Evolutionary conservation across 305 asterid genomes (phyloP), one percentile per base, ranked within the genome.

Genomic region (Withania somnifera): DNA sequence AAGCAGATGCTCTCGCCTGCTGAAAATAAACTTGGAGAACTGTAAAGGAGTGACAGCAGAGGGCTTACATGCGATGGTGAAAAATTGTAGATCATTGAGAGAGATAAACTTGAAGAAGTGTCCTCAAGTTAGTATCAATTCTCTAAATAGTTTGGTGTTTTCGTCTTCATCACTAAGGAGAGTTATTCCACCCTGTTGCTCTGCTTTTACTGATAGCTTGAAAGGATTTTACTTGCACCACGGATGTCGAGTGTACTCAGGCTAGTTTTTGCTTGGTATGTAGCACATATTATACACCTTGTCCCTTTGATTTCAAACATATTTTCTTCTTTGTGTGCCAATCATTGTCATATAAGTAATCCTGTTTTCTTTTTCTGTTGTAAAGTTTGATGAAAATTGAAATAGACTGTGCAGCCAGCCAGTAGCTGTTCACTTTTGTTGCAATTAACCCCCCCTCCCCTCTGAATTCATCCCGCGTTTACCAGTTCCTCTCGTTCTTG

Each of bases 191-290:
- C 84, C 84, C 40, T 20, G 60, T 36, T 28, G 24, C 30, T 22
- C 66, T 73, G 53, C 67, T 17, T 32, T 80, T 57, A 57, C 66
- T 51, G 78, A 84, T 28, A 34, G 54, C 28, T 56, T 69, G 86
- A 84, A 7, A 67, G 69, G 36, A 54, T 28, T 84, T 63, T 73
- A 52, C 77, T 63, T 84, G 79, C 82, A 60, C 64, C 86, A 84
- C 42, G 86, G 86, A 47, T 56, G 77, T 69, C 53, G 56, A 32
- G 68, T 69, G 47, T 75, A 34, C 47, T 81, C 42, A 14, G 51
- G 71, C 19, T 69, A 67, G 69, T 5, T 40, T n/a, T 42, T 64
- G 11, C 13, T 60, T 36, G 82, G 54, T 36, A 36, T 32, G 4
- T 63, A 51, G 60, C 61, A 75, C 80, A 26, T 50, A 45, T 28